Evolutionary conservation across 495 filamentous ascomycete species (phyloP), one percentile per base, ranked within the genome.

Genomic region (Lepidopterella palustris): DNA sequence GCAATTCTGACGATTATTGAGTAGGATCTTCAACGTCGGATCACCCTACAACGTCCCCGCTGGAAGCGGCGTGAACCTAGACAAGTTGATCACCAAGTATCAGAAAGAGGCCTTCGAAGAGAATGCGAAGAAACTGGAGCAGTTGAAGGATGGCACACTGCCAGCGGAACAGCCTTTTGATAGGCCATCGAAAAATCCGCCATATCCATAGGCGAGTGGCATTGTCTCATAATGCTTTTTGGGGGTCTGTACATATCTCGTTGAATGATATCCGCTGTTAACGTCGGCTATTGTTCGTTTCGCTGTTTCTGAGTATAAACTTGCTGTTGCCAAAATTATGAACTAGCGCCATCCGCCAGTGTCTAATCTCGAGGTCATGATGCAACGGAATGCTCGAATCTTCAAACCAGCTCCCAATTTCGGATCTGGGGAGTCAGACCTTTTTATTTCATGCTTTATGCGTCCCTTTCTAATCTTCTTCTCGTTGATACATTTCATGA

Each of bases 11-110:
- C 48, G 54, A n/a, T n/a, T 56, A 64, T 47, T 25, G 13, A 26
- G 42, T 63, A 87, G 84, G 61, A 73, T 79, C 56, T 79, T 89
- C 72, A 85, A 86, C 63, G 62, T 73, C 27, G 79, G 79, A 27
- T 79, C 81, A 0, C 85, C 84, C 0, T 84, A 74, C 70, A 88
- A 88, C 67, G 79, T 87, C 48, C 63, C 77, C 25, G 81, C 86
- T 28, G 86, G 86, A 50, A 79, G 79, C 28, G 72, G 76, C 55
- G 77, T 78, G 29, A 81, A 87, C 62, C 74, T 89, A 53, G 80
- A 80, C 71, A 66, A 77, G 35, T 74, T 87, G 25, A 80, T 81
- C 45, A 82, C 78, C 24, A 81, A 87, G 71, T 88, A 86, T 65
- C 69, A 84, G 68, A 77, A 78, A 61, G 60, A 82, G 68, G 80